Base-by-base conservation (phyloP, 352 stramenopile genomes). In the Phytophthora meadii region DNA sequence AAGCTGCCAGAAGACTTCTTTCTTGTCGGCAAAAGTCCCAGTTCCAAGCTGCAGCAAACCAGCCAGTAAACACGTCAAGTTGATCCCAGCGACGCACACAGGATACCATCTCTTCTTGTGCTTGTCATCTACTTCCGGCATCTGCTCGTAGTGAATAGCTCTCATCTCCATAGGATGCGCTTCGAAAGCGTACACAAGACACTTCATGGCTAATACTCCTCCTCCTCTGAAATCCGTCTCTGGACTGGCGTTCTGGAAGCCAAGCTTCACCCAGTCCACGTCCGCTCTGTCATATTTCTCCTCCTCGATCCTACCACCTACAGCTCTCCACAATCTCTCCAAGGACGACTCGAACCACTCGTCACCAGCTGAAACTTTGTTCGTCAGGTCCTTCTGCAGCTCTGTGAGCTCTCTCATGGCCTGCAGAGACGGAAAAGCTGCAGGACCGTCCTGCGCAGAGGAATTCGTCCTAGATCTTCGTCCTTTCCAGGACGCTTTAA, bases 221-320 rank as follows among this genome's bases (percentile, higher is more conserved):
- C 88, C 88, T 34, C 88, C 88, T 54, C 88, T 72, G 55, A 94
- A 96, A 61, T 96, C 88, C 28, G 86, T 92, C 72, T 94, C 84
- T 0, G 88, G 88, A 58, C 86, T 92, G 12, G 68, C 54, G 4
- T 88, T 82, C 44, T 96, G 88, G 64, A 96, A 94, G 12, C 86
- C 88, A 24, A 96, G 74, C 28, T 74, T 61, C 15, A 94, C 70
- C 88, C 88, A 96, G 14, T 84, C 74, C 8, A 89, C 82, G 6
- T 63, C 68, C 1, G 74, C 49, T 7, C 81, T 74, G 24, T 79
- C 68, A 28, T 87, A 95, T 2, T 56, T 30, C 9, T 60, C 44
- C 8, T 53, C 11, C 12, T 54, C 28, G 0, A 49, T 19, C 9
- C 19, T 22, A 19, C 37, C 56, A 9, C 53, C 7, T 9, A 92